phyloP scores from a whole-genome alignment of 371 early-diverging fungal species.

The Cokeromyces recurvatus region DNA sequence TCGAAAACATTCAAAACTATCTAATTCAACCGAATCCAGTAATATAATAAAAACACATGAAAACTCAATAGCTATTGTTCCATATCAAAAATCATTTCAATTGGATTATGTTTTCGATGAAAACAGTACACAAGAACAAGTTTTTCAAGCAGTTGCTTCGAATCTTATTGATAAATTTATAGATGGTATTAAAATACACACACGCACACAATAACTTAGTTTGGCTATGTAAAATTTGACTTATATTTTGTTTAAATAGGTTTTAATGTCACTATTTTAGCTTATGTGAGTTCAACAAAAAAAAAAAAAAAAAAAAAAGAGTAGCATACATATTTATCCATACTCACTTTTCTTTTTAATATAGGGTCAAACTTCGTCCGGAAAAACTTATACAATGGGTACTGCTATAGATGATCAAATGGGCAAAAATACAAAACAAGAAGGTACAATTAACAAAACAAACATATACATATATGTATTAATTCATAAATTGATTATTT shows the following conservation, averaged over 20 bases:
- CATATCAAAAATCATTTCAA: conserved; percentile 59
- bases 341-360: no score
- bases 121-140: conserved; percentile 61
- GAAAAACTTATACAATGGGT: conserved; percentile 99
- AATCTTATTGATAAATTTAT: conserved; percentile 81
- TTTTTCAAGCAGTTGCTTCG: conserved; percentile 66
- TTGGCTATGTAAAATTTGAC: no score
- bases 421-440: conserved; percentile 39
- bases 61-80: conserved; percentile 39
- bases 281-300: conserved; percentile 91
- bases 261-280: conserved; percentile 94
- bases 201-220: neutral
- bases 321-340: no score
- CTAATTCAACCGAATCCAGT: conserved; percentile 33
- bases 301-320: no score
- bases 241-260: conserved; percentile 37
- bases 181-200: conserved; percentile 68
- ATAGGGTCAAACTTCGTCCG: conserved; percentile 86
- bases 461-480: neutral
- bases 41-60: conserved; percentile 39
- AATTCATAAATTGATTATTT: neutral
- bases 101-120: conserved; percentile 79
- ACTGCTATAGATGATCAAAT: conserved; percentile 67
- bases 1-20: conserved; percentile 42
- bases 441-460: conserved; percentile 25